These are phyloP conservation scores for Monosporascus sp. DNA, from an alignment of 2,329 filamentous ascomycete species.

Conservation along the genomic window DNA sequence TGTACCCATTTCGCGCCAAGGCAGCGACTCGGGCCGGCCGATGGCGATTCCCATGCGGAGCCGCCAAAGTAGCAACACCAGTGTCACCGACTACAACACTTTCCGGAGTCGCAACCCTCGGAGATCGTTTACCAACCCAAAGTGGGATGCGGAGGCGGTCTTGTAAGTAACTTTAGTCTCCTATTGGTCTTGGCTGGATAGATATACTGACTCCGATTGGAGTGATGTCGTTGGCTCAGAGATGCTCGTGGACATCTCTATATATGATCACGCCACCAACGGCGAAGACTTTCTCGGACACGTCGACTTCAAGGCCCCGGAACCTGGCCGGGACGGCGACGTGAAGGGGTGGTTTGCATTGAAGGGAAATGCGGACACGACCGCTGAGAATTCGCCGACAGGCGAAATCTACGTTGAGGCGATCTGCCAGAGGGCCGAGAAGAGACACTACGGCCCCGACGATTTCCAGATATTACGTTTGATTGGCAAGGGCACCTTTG, in stretches of 20 bases:
- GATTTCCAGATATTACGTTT: constrained; percentile 95
- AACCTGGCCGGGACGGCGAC: constrained; percentile 58
- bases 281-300: constrained; percentile 91
- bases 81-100: constrained; percentile 60
- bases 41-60: constrained; percentile 98
- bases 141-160: constrained; percentile 91
- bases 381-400: constrained; percentile 65
- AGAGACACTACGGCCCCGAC: constrained; percentile 86
- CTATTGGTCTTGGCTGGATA: background rate
- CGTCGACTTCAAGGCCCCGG: constrained; percentile 70
- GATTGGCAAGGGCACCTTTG: constrained; percentile 97
- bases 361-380: constrained; percentile 66
- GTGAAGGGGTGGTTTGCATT: constrained; percentile 83
- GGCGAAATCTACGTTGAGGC: constrained; percentile 89
- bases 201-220: constrained; percentile 10
- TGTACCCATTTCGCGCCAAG: constrained; percentile 61
- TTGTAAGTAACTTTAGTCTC: constrained; percentile 61
- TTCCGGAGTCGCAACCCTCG: constrained; percentile 50
- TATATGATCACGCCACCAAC: constrained; percentile 77
- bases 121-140: constrained; percentile 69
- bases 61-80: constrained; percentile 93
- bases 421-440: constrained; percentile 78
- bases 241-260: constrained; percentile 84
- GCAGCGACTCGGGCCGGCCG: constrained; percentile 74
- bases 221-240: constrained; percentile 93